phyloP scores from a whole-genome alignment of 345 rosid genomes.

The Brassica cretica region DNA sequence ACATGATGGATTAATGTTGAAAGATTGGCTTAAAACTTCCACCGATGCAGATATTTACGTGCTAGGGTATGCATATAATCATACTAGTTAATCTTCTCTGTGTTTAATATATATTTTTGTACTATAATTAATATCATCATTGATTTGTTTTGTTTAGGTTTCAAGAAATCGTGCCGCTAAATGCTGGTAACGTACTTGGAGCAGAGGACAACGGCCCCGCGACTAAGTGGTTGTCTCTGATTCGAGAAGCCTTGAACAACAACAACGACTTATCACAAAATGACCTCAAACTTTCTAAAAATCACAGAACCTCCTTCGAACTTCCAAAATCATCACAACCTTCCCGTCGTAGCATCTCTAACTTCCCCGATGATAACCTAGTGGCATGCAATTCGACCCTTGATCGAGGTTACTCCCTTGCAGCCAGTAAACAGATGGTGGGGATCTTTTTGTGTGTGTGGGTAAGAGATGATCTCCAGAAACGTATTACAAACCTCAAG shows the following conservation, averaged over 20 bases:
- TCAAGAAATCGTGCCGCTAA: conserved; percentile 87
- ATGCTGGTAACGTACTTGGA: conserved; percentile 82
- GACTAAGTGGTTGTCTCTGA: conserved; percentile 73
- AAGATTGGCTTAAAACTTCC: conserved; percentile 63
- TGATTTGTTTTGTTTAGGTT: conserved; percentile 47
- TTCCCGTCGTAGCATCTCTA: conserved; percentile 59
- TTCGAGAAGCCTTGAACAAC: conserved; percentile 63
- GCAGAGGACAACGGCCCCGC: conserved; percentile 80
- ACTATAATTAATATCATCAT: neutral
- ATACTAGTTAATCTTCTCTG: neutral
- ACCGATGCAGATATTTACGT: conserved; percentile 74
- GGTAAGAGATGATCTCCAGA: conserved; percentile 66
- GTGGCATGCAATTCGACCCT: conserved; percentile 34
- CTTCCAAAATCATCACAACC: conserved; percentile 32
- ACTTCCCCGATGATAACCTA: neutral
- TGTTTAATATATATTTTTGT: neutral
- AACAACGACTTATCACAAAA: conserved; percentile 9
- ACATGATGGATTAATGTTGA: conserved; percentile 57
- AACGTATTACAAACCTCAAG: conserved; percentile 59
- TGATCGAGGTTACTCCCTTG: conserved; percentile 52
- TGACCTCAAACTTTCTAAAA: conserved; percentile 14
- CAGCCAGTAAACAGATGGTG: conserved; percentile 95
- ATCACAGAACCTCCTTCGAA: conserved; percentile 34
- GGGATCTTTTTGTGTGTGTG: conserved; percentile 87
- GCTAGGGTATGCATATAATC: conserved; percentile 60